phyloP scores from a whole-genome alignment of 805 yeast genomes.

The Candida pseudoglaebosa region DNA sequence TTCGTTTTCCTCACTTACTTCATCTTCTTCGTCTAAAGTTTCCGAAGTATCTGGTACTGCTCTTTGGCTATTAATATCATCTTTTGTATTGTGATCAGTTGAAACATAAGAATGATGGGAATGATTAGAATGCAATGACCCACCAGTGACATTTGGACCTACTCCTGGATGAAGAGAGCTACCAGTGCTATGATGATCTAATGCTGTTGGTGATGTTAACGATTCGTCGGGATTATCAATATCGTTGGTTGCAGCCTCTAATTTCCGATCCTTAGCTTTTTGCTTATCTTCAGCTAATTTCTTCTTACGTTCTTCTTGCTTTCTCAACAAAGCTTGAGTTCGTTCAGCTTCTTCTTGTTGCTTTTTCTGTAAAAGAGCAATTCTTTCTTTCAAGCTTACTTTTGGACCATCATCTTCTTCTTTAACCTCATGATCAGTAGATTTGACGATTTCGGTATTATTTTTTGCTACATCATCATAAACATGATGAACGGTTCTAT shows the following conservation, averaged over 20 bases:
- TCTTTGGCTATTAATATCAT: neutral
- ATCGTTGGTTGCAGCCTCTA: neutral
- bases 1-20: slow-evolving; percentile 11
- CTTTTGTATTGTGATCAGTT: neutral
- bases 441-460: slow-evolving; percentile 22
- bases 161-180: slow-evolving; percentile 4
- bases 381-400: slow-evolving; percentile 80
- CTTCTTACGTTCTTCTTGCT: slow-evolving; percentile 49
- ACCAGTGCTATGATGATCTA: slow-evolving; percentile 4
- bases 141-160: neutral
- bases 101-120: neutral
- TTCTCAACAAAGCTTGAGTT: slow-evolving; percentile 56
- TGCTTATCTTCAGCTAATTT: slow-evolving; percentile 31
- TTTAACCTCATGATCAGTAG: slow-evolving; percentile 18
- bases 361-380: slow-evolving; percentile 74
- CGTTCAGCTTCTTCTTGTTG: slow-evolving; percentile 77
- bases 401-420: slow-evolving; percentile 60
- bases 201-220: neutral
- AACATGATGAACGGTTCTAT: slow-evolving; percentile 26
- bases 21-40: slow-evolving; percentile 9
- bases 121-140: neutral
- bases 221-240: slow-evolving; percentile 6
- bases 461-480: slow-evolving; percentile 20
- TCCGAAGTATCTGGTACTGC: slow-evolving; percentile 1
- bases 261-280: slow-evolving; percentile 15